Evolutionary conservation across 2,329 filamentous ascomycete genomes (phyloP).

Genomic region (Penicillium sp.): DNA sequence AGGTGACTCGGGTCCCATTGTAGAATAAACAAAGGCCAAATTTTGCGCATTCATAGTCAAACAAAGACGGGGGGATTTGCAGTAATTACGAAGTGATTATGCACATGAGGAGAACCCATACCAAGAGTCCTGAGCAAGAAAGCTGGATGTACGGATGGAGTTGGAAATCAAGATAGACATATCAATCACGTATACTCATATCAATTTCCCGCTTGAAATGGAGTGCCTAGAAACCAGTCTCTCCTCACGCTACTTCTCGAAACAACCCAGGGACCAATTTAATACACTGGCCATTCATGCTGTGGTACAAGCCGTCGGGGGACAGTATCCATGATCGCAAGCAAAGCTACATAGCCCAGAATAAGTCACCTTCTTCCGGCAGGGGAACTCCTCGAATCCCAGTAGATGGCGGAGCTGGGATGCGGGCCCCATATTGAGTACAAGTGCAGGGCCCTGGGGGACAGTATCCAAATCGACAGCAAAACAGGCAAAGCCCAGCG

Average conservation of each 20-base stretch:
- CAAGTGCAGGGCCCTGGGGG: conserved; percentile 42
- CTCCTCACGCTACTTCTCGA: background rate
- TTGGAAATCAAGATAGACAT: background rate
- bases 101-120: background rate
- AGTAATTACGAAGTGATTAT: too few relatives aligned
- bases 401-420: conserved; percentile 33
- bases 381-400: conserved; percentile 32
- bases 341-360: conserved; percentile 55
- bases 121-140: background rate
- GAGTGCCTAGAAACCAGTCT: background rate
- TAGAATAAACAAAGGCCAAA: too few relatives aligned
- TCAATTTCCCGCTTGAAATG: background rate
- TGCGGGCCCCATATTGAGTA: conserved; percentile 31
- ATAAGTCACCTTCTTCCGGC: conserved; percentile 43
- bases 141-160: background rate
- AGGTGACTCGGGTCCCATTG: too few relatives aligned
- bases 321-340: conserved; percentile 57
- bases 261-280: background rate
- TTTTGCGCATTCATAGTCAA: too few relatives aligned
- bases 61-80: too few relatives aligned
- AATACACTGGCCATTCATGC: background rate
- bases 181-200: background rate
- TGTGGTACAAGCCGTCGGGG: conserved; percentile 35
- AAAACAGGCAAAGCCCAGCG: conserved; percentile 39
- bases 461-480: conserved; percentile 41